Base-by-base conservation (phyloP, 2,329 filamentous ascomycete genomes). In the Ophiocordyceps camponoti-floridani region DNA sequence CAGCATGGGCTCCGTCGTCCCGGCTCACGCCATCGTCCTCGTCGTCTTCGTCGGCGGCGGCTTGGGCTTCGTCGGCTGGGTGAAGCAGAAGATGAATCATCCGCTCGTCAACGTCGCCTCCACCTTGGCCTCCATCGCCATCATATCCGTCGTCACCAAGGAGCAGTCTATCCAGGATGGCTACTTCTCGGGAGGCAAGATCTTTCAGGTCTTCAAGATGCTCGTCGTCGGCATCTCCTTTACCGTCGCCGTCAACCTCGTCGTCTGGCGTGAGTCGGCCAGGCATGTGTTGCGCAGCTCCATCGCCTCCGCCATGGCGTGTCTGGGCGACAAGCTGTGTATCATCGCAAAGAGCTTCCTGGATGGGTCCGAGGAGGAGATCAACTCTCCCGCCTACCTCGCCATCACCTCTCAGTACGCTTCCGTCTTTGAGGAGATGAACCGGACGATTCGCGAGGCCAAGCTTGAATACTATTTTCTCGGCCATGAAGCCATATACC, bases 101-200 rank as follows among this genome's bases (percentile, higher is more conserved):
- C 83, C 85, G 7, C 64, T 91, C 45, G 84, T 91, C 50, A 88
- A 87, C 55, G 82, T 89, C 33, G 84, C 82, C 42, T 86, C 83
- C 52, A 94, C 87, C 30, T 68, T 95, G 51, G 78, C 88, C 7
- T 89, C 85, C 31, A 78, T 96, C 47, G 85, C 85, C 43, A 84
- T 91, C 50, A 94, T 95, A 56, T 88, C 84, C 2, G 77, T 94
- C 41, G 67, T 95, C 49, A 94, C 89, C 11, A 94, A 93, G 62
- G 89, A 95, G 61, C 87, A 86, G 43, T 79, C 86, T 2, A 79
- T 95, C 1, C 84, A 94, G 54, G 78, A 74, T 31, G 85, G 84
- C 6, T 79, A 81, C 44, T 86, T 94, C 54, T 87, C 83, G 0
- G 77, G 83, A 52, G 77, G 77, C 47, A 93, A 93, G 61, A 82